phyloP scores from a whole-genome alignment of 2,329 filamentous ascomycete species.

The Penicillium sp. region DNA sequence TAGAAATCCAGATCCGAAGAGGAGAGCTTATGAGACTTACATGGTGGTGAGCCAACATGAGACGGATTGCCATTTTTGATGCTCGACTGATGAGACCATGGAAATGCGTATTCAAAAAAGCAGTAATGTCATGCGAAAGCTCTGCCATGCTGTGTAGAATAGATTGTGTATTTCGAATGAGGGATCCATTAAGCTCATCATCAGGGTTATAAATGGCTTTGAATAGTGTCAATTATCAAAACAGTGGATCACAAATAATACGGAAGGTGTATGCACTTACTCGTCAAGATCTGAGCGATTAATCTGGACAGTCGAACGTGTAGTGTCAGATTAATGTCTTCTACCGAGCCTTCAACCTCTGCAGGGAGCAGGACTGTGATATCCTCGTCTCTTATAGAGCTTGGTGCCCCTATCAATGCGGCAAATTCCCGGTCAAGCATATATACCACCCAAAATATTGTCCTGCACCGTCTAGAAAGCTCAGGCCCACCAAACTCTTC shows the following conservation, averaged over 20 bases:
- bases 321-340: slow-evolving; percentile 24
- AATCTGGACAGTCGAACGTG: slow-evolving; percentile 28
- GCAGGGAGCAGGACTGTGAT: slow-evolving; percentile 27
- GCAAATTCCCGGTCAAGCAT: slow-evolving; percentile 31
- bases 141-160: slow-evolving; percentile 27
- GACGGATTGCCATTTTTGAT: slow-evolving; percentile 27
- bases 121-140: slow-evolving; percentile 25
- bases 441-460: slow-evolving; percentile 32
- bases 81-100: slow-evolving; percentile 25
- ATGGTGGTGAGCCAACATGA: slow-evolving; percentile 30
- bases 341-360: slow-evolving; percentile 21
- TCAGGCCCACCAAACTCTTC: slow-evolving; percentile 24
- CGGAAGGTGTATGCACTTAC: slow-evolving; percentile 8
- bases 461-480: slow-evolving; percentile 24
- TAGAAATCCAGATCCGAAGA: neutral
- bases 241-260: neutral
- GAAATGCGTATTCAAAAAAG: slow-evolving; percentile 24
- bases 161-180: slow-evolving; percentile 27
- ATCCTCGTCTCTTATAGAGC: slow-evolving; percentile 30
- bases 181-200: slow-evolving; percentile 22
- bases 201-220: slow-evolving; percentile 29
- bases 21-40: slow-evolving; percentile 7
- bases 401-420: slow-evolving; percentile 28
- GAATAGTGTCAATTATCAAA: neutral
- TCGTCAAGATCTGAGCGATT: slow-evolving; percentile 29